Percentiles rank a stretch among this genome's conserved stretches.
Conservation (phyloP, 805 yeast species). For the Cyberlindnera maclurae region DNA sequence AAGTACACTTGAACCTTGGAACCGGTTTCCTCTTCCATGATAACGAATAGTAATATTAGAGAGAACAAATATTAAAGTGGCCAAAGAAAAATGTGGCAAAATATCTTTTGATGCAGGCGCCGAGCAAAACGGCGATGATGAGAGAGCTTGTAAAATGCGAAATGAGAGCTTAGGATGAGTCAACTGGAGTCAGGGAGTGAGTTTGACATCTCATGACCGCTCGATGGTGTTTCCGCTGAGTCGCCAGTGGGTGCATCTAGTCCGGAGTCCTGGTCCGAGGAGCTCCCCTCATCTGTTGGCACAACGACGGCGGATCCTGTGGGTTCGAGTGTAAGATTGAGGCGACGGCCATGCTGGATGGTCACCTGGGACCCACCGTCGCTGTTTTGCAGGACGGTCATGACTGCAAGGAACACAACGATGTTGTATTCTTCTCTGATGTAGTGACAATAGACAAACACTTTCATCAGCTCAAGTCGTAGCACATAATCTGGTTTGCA, state of each 20-base stretch:
- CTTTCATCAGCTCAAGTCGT: constrained; percentile 1
- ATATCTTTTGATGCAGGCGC: no score
- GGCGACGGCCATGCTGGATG: constrained; percentile 1
- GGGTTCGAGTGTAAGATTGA: constrained; percentile 1
- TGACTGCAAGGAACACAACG: constrained; percentile 2
- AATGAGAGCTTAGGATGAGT: no score
- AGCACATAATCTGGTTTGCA: no score
- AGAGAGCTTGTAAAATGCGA: no score
- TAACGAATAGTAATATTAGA: background rate
- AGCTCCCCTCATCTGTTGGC: no score
- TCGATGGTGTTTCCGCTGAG: background rate
- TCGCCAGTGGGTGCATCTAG: background rate
- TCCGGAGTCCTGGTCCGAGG: no score
- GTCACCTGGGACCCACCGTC: background rate
- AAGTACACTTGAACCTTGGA: constrained; percentile 27
- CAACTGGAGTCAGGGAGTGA: no score
- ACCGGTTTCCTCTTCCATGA: background rate
- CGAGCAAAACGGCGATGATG: no score
- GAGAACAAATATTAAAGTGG: no score
- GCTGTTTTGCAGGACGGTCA: background rate
- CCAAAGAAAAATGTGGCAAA: background rate
- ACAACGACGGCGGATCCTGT: background rate
- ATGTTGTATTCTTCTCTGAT: constrained; percentile 3
- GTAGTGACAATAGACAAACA: constrained; percentile 9
- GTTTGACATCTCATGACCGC: no score